Percentiles rank a stretch among this genome's conserved stretches.
phyloP scores from a whole-genome alignment of 768 basidiomycete species.

The Pisolithus marmoratus region DNA sequence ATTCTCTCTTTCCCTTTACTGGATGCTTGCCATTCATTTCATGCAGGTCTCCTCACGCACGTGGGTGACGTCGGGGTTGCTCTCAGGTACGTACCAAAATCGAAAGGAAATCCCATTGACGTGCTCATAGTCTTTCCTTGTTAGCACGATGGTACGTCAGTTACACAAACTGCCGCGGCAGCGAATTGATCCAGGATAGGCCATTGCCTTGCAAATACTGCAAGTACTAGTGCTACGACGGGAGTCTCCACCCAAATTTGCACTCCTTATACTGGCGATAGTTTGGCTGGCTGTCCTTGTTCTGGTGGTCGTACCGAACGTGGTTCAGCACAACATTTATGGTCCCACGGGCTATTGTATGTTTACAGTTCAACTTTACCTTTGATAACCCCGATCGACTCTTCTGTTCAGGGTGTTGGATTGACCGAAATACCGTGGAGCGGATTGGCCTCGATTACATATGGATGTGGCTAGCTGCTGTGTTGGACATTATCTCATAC shows the following conservation, averaged over 20 bases:
- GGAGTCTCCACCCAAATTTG: conserved; percentile 24
- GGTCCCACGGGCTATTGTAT: too few species aligned
- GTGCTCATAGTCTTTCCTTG: conserved; percentile 2
- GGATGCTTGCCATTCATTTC: not conserved
- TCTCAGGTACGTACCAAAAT: too few species aligned
- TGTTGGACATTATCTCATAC: conserved; percentile 39
- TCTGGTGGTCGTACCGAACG: too few species aligned
- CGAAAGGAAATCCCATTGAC: not conserved
- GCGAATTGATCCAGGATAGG: conserved; percentile 8
- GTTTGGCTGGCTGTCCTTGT: conserved; percentile 41
- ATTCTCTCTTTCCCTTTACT: not conserved
- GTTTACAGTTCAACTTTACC: not conserved
- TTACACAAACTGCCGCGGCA: not conserved
- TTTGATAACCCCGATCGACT: not conserved
- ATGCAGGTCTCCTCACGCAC: conserved; percentile 31
- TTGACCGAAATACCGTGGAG: conserved; percentile 28
- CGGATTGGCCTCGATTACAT: too few species aligned
- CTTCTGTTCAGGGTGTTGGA: conserved; percentile 45
- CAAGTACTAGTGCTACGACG: conserved; percentile 31
- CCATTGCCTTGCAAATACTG: conserved; percentile 38
- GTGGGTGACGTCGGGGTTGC: conserved; percentile 38
- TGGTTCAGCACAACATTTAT: too few species aligned
- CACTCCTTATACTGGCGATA: conserved; percentile 24
- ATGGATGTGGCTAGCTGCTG: conserved; percentile 47
- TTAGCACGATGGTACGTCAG: conserved; percentile 15